These are phyloP conservation scores for Talaromyces sp. DNA, from an alignment of 2,329 filamentous ascomycete species.

Conservation along the genomic window DNA sequence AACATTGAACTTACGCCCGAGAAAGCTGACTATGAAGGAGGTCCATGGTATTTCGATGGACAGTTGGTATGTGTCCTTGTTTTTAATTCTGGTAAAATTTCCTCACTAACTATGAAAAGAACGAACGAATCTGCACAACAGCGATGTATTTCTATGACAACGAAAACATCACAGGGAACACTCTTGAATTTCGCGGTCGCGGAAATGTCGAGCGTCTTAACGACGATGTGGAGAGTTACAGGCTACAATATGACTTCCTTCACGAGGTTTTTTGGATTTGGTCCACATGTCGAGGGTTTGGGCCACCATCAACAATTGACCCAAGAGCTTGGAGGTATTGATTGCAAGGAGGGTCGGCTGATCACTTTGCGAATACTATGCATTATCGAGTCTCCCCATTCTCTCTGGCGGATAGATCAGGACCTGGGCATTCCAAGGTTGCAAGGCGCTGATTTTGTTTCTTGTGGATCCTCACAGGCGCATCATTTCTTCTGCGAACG, in stretches of 20 bases:
- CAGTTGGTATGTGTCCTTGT: conserved; percentile 21
- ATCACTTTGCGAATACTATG: conserved; percentile 25
- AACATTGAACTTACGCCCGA: conserved; percentile 22
- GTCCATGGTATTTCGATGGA: conserved; percentile 23
- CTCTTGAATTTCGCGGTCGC: conserved; percentile 54
- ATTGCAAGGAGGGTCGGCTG: conserved; percentile 19
- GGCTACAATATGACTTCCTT: conserved; percentile 16
- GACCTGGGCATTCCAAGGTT: conserved; percentile 30
- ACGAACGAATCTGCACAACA: conserved; percentile 66
- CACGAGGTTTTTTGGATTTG: conserved; percentile 15
- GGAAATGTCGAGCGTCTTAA: conserved; percentile 29
- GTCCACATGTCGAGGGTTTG: conserved; percentile 2
- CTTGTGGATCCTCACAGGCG: conserved; percentile 28
- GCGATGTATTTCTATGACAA: conserved; percentile 67
- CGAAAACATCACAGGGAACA: conserved; percentile 62
- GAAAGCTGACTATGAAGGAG: conserved; percentile 17
- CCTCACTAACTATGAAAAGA: no score
- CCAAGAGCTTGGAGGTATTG: conserved; percentile 20
- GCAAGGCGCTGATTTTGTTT: conserved; percentile 28
- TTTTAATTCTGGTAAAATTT: no score
- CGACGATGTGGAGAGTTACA: no score
- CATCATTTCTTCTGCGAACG: conserved; percentile 30
- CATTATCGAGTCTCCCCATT: conserved; percentile 29
- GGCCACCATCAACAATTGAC: no score
- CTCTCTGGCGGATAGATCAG: conserved; percentile 21